A percentile compares a stretch with the other conserved stretches of the same genome.
These are phyloP conservation scores for Aspergillus fructus DNA, from an alignment of 2,329 filamentous ascomycete genomes.

Conservation along the genomic window DNA sequence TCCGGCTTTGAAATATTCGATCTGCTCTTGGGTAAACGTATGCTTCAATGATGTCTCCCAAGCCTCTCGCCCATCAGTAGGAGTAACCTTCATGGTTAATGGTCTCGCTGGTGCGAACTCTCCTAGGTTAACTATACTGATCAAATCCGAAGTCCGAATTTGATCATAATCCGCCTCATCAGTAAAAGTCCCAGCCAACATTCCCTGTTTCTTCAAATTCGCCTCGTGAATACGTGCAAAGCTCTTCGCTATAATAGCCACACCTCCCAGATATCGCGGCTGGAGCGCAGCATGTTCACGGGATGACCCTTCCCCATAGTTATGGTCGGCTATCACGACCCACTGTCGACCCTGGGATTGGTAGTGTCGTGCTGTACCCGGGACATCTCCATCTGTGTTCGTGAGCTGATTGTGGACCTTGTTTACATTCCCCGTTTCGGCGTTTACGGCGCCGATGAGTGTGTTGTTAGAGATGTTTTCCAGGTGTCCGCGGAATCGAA, in stretches of 20 bases:
- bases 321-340: conserved; percentile 99
- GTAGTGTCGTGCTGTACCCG: conserved; percentile 94
- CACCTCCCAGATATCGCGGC: conserved; percentile 92
- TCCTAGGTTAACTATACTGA: neutral
- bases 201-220: conserved; percentile 99
- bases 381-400: conserved; percentile 82
- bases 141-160: conserved; percentile 79
- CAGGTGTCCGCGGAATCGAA: conserved; percentile 97
- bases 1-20: conserved; percentile 99
- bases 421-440: conserved; percentile 94
- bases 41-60: conserved; percentile 60
- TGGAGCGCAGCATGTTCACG: conserved; percentile 98
- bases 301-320: conserved; percentile 96
- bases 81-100: neutral
- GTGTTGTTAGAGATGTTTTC: conserved; percentile 99
- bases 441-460: conserved; percentile 96
- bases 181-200: conserved; percentile 95
- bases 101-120: neutral
- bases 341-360: conserved; percentile 94
- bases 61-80: neutral
- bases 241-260: conserved; percentile 91
- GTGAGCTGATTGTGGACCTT: conserved; percentile 90
- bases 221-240: conserved; percentile 99
- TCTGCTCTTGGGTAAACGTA: conserved; percentile 97
- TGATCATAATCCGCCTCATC: conserved; percentile 97